These are phyloP conservation scores for Rubus parviflorus DNA, from an alignment of 306 rosid species.

Conservation along the genomic window DNA sequence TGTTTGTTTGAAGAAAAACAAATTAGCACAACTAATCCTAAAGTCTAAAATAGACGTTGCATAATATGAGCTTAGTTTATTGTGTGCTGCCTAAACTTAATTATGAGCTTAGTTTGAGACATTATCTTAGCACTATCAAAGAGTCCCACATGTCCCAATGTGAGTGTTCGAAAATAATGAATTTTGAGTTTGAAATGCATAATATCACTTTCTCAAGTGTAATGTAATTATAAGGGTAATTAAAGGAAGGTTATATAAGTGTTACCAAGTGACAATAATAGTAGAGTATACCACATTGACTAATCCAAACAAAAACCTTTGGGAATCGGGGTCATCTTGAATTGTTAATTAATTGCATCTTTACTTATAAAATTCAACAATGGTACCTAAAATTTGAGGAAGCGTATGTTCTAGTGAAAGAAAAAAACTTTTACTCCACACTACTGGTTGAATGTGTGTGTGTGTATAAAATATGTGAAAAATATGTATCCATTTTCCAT, in stretches of 20 bases:
- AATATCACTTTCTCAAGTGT: background rate
- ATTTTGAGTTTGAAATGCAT: slow-evolving; percentile 4
- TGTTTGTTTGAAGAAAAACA: background rate
- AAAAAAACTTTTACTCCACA: background rate
- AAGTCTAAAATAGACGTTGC: background rate
- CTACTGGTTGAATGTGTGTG: background rate
- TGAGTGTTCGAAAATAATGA: background rate
- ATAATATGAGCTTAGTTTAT: background rate
- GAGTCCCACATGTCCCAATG: background rate
- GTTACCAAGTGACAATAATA: slow-evolving; percentile 25
- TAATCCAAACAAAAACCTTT: slow-evolving; percentile 29
- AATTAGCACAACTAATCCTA: background rate
- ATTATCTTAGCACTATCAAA: background rate
- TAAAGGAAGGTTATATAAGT: slow-evolving; percentile 32
- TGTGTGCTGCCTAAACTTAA: no score
- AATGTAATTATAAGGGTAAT: background rate
- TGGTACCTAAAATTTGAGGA: slow-evolving; percentile 1
- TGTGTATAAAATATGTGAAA: background rate
- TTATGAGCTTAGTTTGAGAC: background rate
- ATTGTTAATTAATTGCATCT: slow-evolving; percentile 33
- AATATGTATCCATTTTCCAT: no score
- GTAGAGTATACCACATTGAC: slow-evolving; percentile 23
- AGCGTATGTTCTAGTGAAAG: background rate
- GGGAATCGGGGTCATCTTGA: slow-evolving; percentile 36
- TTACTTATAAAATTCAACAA: slow-evolving; percentile 48